Evolutionary conservation across 2,329 filamentous ascomycete genomes (phyloP).

Genomic region (Apiospora phragmitis): DNA sequence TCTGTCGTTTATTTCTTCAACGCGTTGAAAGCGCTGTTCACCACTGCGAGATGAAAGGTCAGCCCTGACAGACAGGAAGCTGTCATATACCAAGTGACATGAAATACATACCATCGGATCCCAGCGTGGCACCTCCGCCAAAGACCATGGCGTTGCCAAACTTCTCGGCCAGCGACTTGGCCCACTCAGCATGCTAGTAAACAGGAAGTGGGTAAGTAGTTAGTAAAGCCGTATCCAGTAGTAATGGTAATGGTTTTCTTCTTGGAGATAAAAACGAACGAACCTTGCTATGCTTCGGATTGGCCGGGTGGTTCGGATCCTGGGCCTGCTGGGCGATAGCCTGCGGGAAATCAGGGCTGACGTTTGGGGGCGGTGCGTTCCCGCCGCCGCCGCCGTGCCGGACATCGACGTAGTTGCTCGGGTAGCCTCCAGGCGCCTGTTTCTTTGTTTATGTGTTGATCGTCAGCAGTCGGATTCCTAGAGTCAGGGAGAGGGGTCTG

Average conservation of each 20-base stretch:
- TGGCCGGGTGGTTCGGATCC: slow-evolving; percentile 7
- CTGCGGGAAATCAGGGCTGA: slow-evolving; percentile 1
- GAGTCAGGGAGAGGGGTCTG: not conserved
- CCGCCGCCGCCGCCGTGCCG: not conserved
- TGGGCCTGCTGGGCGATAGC: slow-evolving; percentile 7
- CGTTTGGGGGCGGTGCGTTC: not conserved
- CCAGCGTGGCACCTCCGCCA: not conserved
- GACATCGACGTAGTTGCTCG: not conserved
- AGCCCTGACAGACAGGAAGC: too few species aligned
- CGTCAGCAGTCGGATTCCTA: too few species aligned
- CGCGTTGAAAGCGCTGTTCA: not conserved
- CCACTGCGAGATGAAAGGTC: not conserved
- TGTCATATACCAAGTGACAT: not conserved
- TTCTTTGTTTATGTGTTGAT: not conserved
- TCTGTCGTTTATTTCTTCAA: not conserved
- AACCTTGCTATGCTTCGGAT: slow-evolving; percentile 8
- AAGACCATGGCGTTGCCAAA: slow-evolving; percentile 6
- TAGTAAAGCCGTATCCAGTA: not conserved
- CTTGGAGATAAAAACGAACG: not conserved
- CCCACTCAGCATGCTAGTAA: not conserved
- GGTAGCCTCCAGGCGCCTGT: slow-evolving; percentile 1
- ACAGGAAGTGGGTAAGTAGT: not conserved
- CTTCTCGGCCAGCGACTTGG: slow-evolving; percentile 2
- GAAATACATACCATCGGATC: not conserved
- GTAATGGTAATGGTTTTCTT: not conserved